Percentiles rank a stretch among this genome's conserved stretches.
Conservation (phyloP, 139 green algal genomes). For the Desmodesmus armatus region DNA sequence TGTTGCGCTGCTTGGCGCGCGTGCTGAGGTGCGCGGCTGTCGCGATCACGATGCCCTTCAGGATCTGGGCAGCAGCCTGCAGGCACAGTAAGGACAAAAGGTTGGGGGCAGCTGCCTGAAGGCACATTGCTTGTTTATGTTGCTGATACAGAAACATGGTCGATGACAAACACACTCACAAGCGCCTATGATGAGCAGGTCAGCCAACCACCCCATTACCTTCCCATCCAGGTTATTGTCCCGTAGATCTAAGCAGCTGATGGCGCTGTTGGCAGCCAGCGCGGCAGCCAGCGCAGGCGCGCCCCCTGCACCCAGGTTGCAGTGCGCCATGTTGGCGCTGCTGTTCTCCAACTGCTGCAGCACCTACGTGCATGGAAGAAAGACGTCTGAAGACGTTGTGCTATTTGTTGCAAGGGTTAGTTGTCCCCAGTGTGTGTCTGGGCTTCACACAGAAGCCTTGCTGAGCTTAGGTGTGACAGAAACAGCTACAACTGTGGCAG, state of each 20-base stretch:
- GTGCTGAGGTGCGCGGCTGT: slow-evolving; percentile 26
- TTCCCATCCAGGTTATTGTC: slow-evolving; percentile 67
- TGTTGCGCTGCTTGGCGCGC: slow-evolving; percentile 4
- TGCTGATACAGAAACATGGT: neutral
- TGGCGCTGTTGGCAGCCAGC: slow-evolving; percentile 61
- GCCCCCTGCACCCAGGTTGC: slow-evolving; percentile 59
- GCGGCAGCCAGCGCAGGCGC: slow-evolving; percentile 65
- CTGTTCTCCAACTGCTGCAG: slow-evolving; percentile 44
- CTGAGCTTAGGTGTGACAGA: no score
- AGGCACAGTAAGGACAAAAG: neutral
- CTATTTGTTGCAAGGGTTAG: no score
- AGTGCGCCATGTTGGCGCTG: slow-evolving; percentile 64
- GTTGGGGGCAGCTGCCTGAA: no score
- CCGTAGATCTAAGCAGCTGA: slow-evolving; percentile 63
- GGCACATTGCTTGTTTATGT: neutral
- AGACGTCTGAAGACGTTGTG: no score
- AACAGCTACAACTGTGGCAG: no score
- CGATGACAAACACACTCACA: neutral
- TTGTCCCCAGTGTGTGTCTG: no score
- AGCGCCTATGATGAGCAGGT: neutral
- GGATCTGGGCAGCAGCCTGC: neutral
- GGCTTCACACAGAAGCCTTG: no score
- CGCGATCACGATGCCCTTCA: slow-evolving; percentile 19
- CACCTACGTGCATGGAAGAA: no score
- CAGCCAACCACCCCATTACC: slow-evolving; percentile 27